These are phyloP conservation scores for Salvia miltiorrhiza DNA, from an alignment of 257 asterid genomes.

Conservation along the genomic window DNA sequence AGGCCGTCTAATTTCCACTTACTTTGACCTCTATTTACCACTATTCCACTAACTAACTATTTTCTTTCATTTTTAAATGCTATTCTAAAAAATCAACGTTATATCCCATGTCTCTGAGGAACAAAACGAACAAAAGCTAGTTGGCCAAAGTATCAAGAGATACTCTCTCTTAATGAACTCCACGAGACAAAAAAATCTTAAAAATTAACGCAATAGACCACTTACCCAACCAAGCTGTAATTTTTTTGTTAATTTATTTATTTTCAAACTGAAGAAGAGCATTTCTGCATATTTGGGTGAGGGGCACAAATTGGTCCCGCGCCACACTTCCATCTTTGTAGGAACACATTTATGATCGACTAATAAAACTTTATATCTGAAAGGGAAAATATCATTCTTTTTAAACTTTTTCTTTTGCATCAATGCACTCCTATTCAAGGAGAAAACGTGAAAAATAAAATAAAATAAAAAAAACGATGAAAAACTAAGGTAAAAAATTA, in stretches of 20 bases:
- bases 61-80: neutral
- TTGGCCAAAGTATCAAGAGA: neutral
- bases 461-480: too few species aligned
- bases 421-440: too few species aligned
- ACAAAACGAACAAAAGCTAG: neutral
- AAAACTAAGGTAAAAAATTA: too few species aligned
- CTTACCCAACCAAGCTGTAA: neutral
- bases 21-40: constrained; percentile 2
- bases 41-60: neutral
- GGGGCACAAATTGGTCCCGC: too few species aligned
- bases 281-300: too few species aligned
- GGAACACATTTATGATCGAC: too few species aligned
- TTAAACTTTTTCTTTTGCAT: too few species aligned
- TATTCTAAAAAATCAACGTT: neutral
- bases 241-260: neutral
- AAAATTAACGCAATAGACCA: neutral
- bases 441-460: too few species aligned
- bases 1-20: constrained; percentile 16
- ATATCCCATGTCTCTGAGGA: neutral
- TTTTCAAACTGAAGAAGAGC: too few species aligned
- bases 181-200: neutral
- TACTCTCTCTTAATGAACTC: neutral
- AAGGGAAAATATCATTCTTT: too few species aligned
- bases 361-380: too few species aligned
- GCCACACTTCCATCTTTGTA: too few species aligned